These are phyloP conservation scores for Backusella sp. DNA, from an alignment of 192 early-diverging fungal species.

Conservation along the genomic window DNA sequence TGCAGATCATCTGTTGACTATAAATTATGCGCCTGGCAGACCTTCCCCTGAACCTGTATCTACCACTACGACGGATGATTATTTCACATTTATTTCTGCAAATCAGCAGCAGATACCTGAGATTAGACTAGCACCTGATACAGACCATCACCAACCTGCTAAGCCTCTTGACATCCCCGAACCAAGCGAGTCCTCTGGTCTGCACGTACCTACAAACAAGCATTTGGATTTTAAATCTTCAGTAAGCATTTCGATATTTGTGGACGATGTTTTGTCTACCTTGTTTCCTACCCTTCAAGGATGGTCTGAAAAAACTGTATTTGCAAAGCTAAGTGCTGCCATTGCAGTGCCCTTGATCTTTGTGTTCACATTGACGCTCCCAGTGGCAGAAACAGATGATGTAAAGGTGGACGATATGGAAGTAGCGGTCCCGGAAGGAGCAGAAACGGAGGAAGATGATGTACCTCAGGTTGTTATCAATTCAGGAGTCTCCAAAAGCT, in stretches of 20 bases:
- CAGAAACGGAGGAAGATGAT: neutral
- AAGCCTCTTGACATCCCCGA: neutral
- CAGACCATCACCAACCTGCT: conserved; percentile 7
- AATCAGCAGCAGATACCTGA: conserved; percentile 18
- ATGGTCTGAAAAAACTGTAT: conserved; percentile 48
- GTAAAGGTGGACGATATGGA: conserved; percentile 30
- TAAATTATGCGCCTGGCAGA: neutral
- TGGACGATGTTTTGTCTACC: conserved; percentile 27
- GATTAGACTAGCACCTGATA: conserved; percentile 22
- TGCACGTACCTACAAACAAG: neutral
- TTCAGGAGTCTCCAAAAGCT: neutral
- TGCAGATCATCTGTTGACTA: conserved; percentile 14
- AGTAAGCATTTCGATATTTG: neutral
- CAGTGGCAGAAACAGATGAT: conserved; percentile 55
- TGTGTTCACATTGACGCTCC: conserved; percentile 56
- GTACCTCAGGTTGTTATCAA: neutral
- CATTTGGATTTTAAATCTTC: neutral
- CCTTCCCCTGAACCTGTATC: conserved; percentile 13
- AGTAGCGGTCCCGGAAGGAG: neutral
- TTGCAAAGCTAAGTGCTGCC: conserved; percentile 46
- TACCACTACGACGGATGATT: conserved; percentile 25
- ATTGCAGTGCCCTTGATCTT: conserved; percentile 52
- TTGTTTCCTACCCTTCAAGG: conserved; percentile 57
- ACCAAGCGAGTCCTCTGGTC: neutral
- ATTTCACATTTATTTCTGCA: conserved; percentile 21